phyloP scores from a whole-genome alignment of 257 asterid genomes.

The Scutellaria galericulata region DNA sequence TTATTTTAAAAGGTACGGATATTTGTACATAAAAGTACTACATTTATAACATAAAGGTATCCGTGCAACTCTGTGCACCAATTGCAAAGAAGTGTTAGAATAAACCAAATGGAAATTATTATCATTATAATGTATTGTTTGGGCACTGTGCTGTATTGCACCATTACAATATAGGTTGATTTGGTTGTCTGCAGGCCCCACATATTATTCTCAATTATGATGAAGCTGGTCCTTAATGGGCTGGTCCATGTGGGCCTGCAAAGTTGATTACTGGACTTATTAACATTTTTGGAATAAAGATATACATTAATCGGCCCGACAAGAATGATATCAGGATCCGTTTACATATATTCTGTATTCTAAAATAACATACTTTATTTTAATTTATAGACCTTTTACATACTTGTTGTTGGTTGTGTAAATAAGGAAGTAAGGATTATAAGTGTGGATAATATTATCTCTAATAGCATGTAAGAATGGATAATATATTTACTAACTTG shows the following conservation, averaged over 20 bases:
- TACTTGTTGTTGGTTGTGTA: neutral
- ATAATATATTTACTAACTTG: no score
- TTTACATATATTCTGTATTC: neutral
- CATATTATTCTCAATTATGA: neutral
- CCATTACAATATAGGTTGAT: conserved; percentile 18
- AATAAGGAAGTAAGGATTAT: no score
- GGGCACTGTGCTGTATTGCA: conserved; percentile 31
- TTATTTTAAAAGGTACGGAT: no score
- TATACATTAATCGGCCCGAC: neutral
- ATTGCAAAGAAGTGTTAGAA: no score
- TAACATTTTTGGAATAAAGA: neutral
- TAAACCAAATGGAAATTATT: neutral
- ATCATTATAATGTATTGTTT: neutral
- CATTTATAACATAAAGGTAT: no score
- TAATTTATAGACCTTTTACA: neutral
- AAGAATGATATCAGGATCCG: neutral
- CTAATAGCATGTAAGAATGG: no score
- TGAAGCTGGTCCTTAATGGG: conserved; percentile 23
- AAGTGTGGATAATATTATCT: no score
- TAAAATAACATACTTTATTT: no score
- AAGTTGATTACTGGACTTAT: neutral
- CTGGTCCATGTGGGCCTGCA: conserved; percentile 13
- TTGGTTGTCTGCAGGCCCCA: conserved; percentile 24
- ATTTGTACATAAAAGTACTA: no score
- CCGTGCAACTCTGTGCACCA: no score